A percentile compares a stretch with the other conserved stretches of the same genome.
Conservation (phyloP, 1,284 basidiomycete species). For the Moesziomyces globuligerus region DNA sequence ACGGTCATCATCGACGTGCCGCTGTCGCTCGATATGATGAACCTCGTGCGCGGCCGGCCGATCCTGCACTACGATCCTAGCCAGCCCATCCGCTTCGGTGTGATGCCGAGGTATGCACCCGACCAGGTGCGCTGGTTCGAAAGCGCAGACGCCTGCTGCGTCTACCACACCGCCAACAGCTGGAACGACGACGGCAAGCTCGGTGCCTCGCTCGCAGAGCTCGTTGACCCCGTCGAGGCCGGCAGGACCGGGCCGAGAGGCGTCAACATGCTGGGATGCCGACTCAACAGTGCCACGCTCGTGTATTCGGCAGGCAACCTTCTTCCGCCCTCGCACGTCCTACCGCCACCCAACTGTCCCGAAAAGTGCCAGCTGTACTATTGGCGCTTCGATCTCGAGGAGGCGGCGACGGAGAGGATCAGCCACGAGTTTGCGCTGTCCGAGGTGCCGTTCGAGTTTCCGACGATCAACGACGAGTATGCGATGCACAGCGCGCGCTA, state of each 20-base stretch:
- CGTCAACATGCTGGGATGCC: conserved; percentile 69
- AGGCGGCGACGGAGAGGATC: conserved; percentile 33
- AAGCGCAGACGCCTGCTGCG: conserved; percentile 68
- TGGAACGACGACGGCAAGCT: conserved; percentile 66
- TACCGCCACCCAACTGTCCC: conserved; percentile 63
- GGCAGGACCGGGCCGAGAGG: conserved; percentile 4
- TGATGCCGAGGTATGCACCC: conserved; percentile 69
- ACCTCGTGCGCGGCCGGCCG: conserved; percentile 69
- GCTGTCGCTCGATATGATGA: conserved; percentile 70
- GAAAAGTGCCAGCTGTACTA: conserved; percentile 70
- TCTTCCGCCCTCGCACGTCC: conserved; percentile 58
- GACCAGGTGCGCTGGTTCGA: conserved; percentile 67
- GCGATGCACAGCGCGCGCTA: conserved; percentile 68
- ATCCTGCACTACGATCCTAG: conserved; percentile 69
- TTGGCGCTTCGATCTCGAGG: conserved; percentile 67
- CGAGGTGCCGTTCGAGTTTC: conserved; percentile 71
- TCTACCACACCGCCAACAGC: conserved; percentile 71
- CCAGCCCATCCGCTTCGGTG: conserved; percentile 69
- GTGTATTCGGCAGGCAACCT: conserved; percentile 71
- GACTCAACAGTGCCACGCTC: conserved; percentile 70
- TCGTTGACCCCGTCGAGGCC: background rate
- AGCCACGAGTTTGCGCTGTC: conserved; percentile 70
- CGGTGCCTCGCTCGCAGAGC: conserved; percentile 34
- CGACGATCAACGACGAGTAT: conserved; percentile 67
- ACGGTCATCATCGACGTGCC: conserved; percentile 71